These are phyloP conservation scores for Metschnikowia bowlesiae DNA, from an alignment of 805 yeast species.

Conservation along the genomic window DNA sequence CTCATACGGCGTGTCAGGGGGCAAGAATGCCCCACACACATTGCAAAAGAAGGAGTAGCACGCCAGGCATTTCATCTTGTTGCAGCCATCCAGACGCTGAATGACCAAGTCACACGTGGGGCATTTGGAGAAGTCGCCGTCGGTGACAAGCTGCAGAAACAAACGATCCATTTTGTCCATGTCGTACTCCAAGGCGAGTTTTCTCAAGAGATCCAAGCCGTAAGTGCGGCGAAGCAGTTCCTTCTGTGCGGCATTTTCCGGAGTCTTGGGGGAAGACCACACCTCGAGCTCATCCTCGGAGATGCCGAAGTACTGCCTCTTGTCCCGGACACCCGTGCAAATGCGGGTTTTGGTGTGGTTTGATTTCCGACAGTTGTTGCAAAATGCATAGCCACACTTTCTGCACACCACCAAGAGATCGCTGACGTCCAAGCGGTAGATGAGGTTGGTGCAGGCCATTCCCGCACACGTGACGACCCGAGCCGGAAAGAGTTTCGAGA, in stretches of 20 bases:
- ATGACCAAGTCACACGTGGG: slow-evolving; percentile 49
- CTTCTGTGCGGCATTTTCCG: slow-evolving; percentile 11
- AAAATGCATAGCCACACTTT: slow-evolving; percentile 49
- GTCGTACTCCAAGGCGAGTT: slow-evolving; percentile 41
- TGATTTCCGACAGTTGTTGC: slow-evolving; percentile 52
- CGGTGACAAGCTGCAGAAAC: slow-evolving; percentile 40
- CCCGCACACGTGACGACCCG: slow-evolving; percentile 52
- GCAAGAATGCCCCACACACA: slow-evolving; percentile 44
- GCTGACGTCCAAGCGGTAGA: slow-evolving; percentile 44
- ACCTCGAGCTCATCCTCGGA: slow-evolving; percentile 31
- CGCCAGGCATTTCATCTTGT: slow-evolving; percentile 53
- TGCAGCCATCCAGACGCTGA: slow-evolving; percentile 59
- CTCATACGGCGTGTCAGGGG: slow-evolving; percentile 43
- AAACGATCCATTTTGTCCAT: slow-evolving; percentile 36
- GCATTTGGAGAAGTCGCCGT: slow-evolving; percentile 45
- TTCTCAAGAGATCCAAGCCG: slow-evolving; percentile 41
- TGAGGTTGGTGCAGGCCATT: slow-evolving; percentile 38
- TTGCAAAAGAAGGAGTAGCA: slow-evolving; percentile 52
- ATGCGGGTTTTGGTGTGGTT: slow-evolving; percentile 54
- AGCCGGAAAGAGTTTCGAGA: slow-evolving; percentile 42
- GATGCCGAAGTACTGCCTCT: slow-evolving; percentile 24
- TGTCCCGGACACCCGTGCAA: slow-evolving; percentile 31
- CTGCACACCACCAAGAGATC: slow-evolving; percentile 48
- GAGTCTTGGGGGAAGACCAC: slow-evolving; percentile 33
- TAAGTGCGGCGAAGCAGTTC: slow-evolving; percentile 33